Base-by-base conservation (phyloP, 2,329 filamentous ascomycete genomes). In the Aspergillus candidus region DNA sequence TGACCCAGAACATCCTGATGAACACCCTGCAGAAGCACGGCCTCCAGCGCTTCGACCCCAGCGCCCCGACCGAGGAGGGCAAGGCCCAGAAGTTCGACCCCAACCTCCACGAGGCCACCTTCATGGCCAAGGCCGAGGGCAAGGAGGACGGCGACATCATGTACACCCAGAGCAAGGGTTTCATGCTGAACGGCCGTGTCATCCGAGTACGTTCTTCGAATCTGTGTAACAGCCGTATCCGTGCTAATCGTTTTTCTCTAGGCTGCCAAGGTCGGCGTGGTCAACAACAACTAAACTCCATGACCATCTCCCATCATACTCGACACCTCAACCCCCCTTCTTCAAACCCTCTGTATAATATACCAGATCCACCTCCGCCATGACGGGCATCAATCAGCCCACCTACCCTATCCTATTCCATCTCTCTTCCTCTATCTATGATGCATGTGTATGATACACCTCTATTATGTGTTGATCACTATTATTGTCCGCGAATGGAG, bases 31-130 rank as follows among this genome's bases (percentile, higher is more conserved):
- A 87, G 74, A 96, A 94, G 77, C 93, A 98, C 69, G 93, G 93
- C 44, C 75, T 98, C 50, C 87, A 94, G 76, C 78, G 90, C 56
- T 88, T 95, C 66, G 82, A 90, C 65, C 91, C 93, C 13, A 70
- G 67, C 44, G 68, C 71, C 52, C 53, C 49, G 32, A 46, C 59
- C 4, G 64, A 60, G 49, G 61, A 68, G 1, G 73, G 73, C 31
- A 73, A 80, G 53, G 78, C 82, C 57, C 84, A 93, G 66, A 89
- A 88, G 71, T 98, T 98, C 75, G 85, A 98, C 73, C 90, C 93
- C 54, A 96, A 96, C 70, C 78, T 87, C 70, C 93, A 97, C 68
- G 93, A 98, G 76, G 93, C 93, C 32, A 93, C 88, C 15, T 97
- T 97, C 72, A 90, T 94, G 83, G 82, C 88, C 8, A 88, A 89